Evolutionary conservation across 768 basidiomycete genomes (phyloP), one percentile per base, ranked within the genome.

Genomic region (Calocera cornea): DNA sequence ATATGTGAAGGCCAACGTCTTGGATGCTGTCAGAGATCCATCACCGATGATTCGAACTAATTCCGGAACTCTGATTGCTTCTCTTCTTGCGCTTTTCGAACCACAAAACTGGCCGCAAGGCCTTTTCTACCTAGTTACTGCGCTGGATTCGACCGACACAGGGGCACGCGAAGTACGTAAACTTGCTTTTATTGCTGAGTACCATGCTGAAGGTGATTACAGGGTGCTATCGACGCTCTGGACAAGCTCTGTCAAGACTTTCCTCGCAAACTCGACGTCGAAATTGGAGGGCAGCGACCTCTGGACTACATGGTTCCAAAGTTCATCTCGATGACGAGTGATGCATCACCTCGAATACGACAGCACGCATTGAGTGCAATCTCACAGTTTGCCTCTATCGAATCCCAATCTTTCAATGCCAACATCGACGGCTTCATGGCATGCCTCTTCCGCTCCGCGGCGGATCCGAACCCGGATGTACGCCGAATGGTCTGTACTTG

Each of bases 221-320:
- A 89, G 95, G 90, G 91, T 60, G 91, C 93, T 14, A 97, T 98
- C 79, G 90, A 92, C 75, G 88, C 93, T 1, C 83, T 98, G 38
- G 89, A 92, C 77, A 97, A 97, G 76, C 89, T 95, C 65, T 95
- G 93, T 77, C 93, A 98, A 77, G 97, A 99, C 75, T 95, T 92
- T 70, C 95, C 97, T 19, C 85, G 90, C 70, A 94, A 95, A 80
- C 84, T 97, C 79, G 92, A 97, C 77, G 84, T 97, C 70, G 90
- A 95, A 70, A 90, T 98, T 74, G 87, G 87, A 72, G 95, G 95
- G 65, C 86, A 87, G n/a, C 84, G 92, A 64, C 92, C 95, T 0
- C 85, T 99, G 71, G 92, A 98, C 78, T 92, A 86, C 76, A 93
- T 99, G 87, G 89, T 98, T 72, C 94, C 94, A 67, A 93, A 95